Evolutionary conservation across 2,329 filamentous ascomycete species (phyloP).

Genomic region (Tolypocladium tropicale): DNA sequence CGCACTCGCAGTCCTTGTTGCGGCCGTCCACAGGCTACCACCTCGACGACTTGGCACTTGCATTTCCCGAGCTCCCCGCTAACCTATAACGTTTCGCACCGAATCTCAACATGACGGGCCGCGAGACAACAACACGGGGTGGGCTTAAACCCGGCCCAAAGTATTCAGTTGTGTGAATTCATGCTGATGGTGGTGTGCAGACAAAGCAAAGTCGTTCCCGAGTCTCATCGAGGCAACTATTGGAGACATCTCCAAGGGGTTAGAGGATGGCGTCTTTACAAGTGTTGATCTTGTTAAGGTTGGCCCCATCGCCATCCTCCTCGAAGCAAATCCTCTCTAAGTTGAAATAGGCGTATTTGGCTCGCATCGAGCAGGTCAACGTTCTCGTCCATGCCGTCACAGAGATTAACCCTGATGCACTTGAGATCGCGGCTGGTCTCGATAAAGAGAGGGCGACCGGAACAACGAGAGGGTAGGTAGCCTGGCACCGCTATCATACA

Average conservation of each 20-base stretch:
- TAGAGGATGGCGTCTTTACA: constrained; percentile 21
- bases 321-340: not conserved
- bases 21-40: not conserved
- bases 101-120: not conserved
- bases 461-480: constrained; percentile 14
- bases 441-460: constrained; percentile 19
- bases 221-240: constrained; percentile 21
- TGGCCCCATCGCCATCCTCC: constrained; percentile 9
- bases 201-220: constrained; percentile 11
- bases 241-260: constrained; percentile 19
- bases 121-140: not conserved
- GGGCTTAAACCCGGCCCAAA: not conserved
- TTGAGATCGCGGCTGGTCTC: constrained; percentile 17
- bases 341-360: constrained; percentile 10
- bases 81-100: not conserved
- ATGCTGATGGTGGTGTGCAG: not conserved
- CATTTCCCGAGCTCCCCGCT: not conserved
- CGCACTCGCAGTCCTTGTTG: not conserved
- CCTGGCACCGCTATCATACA: not conserved
- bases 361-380: constrained; percentile 15
- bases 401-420: constrained; percentile 25
- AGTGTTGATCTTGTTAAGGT: constrained; percentile 23
- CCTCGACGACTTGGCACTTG: not conserved
- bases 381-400: constrained; percentile 17
- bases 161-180: not conserved